A percentile compares a stretch with the other conserved stretches of the same genome.
Conservation (phyloP, 2,329 filamentous ascomycete genomes). For the Fusarium dlaminii region DNA sequence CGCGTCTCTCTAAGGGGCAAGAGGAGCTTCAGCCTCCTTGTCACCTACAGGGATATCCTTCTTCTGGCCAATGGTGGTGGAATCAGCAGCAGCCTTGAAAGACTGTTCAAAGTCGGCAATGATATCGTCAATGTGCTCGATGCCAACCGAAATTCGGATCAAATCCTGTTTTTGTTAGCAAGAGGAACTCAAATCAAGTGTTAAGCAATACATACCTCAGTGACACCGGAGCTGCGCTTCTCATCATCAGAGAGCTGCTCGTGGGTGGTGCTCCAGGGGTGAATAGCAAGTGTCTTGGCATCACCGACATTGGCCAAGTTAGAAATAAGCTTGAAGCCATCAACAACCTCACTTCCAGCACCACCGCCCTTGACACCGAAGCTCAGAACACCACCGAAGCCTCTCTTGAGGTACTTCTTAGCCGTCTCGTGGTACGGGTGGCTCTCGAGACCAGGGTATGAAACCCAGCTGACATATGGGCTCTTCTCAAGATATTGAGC, state of each 20-base stretch:
- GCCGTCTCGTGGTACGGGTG: conserved; percentile 83
- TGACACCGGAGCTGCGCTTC: conserved; percentile 82
- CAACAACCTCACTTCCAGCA: conserved; percentile 86
- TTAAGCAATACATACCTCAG: conserved; percentile 62
- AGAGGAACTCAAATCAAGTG: not conserved
- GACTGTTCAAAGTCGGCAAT: conserved; percentile 95
- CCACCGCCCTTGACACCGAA: conserved; percentile 93
- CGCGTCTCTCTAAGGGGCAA: conserved; percentile 23
- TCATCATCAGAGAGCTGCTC: conserved; percentile 89
- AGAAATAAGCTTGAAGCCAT: conserved; percentile 93
- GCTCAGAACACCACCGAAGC: conserved; percentile 89
- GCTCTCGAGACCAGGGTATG: conserved; percentile 86
- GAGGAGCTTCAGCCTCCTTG: conserved; percentile 52
- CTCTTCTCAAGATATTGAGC: conserved; percentile 86
- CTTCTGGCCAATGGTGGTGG: conserved; percentile 49
- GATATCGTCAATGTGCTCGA: conserved; percentile 97
- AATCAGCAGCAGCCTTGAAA: conserved; percentile 70
- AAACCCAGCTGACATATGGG: conserved; percentile 89
- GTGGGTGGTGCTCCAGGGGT: conserved; percentile 95
- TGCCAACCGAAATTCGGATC: conserved; percentile 94
- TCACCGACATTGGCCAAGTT: conserved; percentile 97
- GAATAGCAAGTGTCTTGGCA: conserved; percentile 92
- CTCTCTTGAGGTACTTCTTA: conserved; percentile 85
- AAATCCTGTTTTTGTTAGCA: conserved; percentile 67
- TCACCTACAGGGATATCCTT: conserved; percentile 30